Evolutionary conservation across 768 basidiomycete genomes (phyloP).

Genomic region (Lanmaoa pseudosensibilis): DNA sequence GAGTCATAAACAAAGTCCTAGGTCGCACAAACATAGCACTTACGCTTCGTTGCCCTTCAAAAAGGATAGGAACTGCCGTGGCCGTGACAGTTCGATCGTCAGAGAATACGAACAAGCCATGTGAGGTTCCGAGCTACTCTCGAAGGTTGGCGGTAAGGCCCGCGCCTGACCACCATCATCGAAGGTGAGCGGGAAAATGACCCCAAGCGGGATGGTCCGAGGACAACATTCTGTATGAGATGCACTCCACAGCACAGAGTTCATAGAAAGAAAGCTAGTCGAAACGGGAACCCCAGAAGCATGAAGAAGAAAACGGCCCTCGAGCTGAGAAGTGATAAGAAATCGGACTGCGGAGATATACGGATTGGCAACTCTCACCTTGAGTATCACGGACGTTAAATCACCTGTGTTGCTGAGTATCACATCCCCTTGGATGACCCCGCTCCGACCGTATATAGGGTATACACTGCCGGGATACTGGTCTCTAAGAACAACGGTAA

Average conservation of each 20-base stretch:
- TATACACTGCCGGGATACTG: conserved; percentile 23
- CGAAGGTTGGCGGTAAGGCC: conserved; percentile 52
- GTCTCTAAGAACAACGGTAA: conserved; percentile 26
- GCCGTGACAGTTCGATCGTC: conserved; percentile 41
- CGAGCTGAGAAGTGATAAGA: conserved; percentile 18
- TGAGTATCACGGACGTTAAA: conserved; percentile 22
- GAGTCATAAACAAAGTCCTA: background rate
- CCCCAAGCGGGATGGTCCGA: conserved; percentile 41
- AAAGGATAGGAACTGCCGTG: conserved; percentile 42
- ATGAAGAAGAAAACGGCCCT: conserved; percentile 24
- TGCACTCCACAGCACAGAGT: conserved; percentile 21
- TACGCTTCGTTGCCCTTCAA: conserved; percentile 51
- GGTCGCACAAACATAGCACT: conserved; percentile 2
- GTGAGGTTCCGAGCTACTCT: conserved; percentile 21
- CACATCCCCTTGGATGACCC: conserved; percentile 27
- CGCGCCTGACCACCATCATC: conserved; percentile 32
- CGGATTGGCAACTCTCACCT: conserved; percentile 16
- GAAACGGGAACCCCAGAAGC: conserved; percentile 12
- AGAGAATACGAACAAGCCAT: conserved; percentile 48
- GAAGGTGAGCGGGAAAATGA: conserved; percentile 48
- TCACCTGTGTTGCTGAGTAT: conserved; percentile 11
- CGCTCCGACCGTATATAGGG: conserved; percentile 22
- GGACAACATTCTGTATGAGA: conserved; percentile 30
- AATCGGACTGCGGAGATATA: background rate
- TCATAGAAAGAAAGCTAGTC: conserved; percentile 18